A percentile compares a stretch with the other conserved stretches of the same genome.
Conservation (phyloP, 257 asterid genomes). For the Striga asiatica region DNA sequence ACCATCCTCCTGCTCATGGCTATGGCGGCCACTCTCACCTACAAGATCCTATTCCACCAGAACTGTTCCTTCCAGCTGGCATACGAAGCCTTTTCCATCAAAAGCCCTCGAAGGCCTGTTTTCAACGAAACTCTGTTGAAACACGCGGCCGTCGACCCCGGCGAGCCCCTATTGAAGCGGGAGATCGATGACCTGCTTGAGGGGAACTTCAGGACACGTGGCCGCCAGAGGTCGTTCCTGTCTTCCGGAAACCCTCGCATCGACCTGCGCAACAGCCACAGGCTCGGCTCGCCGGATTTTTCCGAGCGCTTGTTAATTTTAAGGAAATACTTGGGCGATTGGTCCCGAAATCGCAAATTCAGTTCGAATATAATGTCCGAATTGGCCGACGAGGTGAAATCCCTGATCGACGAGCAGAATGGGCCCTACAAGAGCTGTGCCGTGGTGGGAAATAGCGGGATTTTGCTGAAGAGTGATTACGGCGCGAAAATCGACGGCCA, state of each 20-base stretch:
- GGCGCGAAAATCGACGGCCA: conserved; percentile 66
- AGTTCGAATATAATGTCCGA: conserved; percentile 41
- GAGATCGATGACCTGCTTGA: conserved; percentile 66
- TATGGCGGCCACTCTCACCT: conserved; percentile 37
- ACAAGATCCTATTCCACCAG: conserved; percentile 41
- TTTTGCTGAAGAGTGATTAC: conserved; percentile 40
- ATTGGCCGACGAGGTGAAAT: conserved; percentile 27
- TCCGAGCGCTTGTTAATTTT: conserved; percentile 56
- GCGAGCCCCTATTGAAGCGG: conserved; percentile 51
- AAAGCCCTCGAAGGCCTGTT: conserved; percentile 16
- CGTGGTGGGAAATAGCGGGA: conserved; percentile 94
- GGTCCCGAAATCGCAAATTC: conserved; percentile 62
- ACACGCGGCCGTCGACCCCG: conserved; percentile 52
- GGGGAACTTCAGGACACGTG: conserved; percentile 54
- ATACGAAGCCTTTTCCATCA: conserved; percentile 25
- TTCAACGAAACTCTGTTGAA: conserved; percentile 58
- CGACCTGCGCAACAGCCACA: too few species aligned
- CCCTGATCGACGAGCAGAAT: conserved; percentile 18
- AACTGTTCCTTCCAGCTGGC: conserved; percentile 32
- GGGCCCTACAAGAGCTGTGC: conserved; percentile 61
- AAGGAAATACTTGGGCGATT: conserved; percentile 43
- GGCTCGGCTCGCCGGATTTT: conserved; percentile 71
- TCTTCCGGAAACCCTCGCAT: conserved; percentile 53
- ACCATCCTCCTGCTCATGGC: conserved; percentile 42
- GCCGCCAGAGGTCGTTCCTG: conserved; percentile 64